A percentile compares a stretch with the other conserved stretches of the same genome.
Evolutionary conservation across 1,284 basidiomycete genomes (phyloP).

Genomic region (Pseudozyma hubeiensis): DNA sequence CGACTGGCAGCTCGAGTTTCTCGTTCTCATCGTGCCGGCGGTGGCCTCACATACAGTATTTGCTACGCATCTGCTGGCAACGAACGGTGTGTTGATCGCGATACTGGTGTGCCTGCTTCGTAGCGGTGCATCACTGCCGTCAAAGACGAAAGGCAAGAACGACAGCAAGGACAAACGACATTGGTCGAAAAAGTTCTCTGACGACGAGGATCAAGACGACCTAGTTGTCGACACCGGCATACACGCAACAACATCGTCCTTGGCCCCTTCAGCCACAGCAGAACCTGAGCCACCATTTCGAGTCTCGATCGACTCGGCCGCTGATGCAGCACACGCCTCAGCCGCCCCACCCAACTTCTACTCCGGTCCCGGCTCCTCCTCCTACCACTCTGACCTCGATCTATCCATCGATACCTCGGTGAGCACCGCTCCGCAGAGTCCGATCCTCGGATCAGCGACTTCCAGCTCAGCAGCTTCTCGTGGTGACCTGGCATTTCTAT

Average conservation of each 20-base stretch:
- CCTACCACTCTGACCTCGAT: slow-evolving; percentile 15
- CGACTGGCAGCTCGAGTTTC: slow-evolving; percentile 73
- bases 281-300: slow-evolving; percentile 45
- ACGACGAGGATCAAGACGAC: slow-evolving; percentile 40
- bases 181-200: slow-evolving; percentile 48
- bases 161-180: slow-evolving; percentile 26
- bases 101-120: slow-evolving; percentile 3
- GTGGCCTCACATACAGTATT: slow-evolving; percentile 82
- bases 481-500: slow-evolving; percentile 11
- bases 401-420: slow-evolving; percentile 18
- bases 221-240: not conserved
- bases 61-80: slow-evolving; percentile 74
- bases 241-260: not conserved
- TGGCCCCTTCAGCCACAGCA: not conserved
- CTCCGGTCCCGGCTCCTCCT: slow-evolving; percentile 26
- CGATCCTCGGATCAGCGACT: slow-evolving; percentile 8
- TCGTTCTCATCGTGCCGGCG: slow-evolving; percentile 79
- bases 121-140: slow-evolving; percentile 3
- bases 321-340: slow-evolving; percentile 51
- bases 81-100: slow-evolving; percentile 72
- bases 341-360: slow-evolving; percentile 50
- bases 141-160: not conserved
- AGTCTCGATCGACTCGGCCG: slow-evolving; percentile 57
- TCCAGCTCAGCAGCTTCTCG: not conserved
- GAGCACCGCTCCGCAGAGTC: slow-evolving; percentile 18